These are phyloP conservation scores for Metarhizium rileyi DNA, from an alignment of 2,329 filamentous ascomycete genomes.

Conservation along the genomic window DNA sequence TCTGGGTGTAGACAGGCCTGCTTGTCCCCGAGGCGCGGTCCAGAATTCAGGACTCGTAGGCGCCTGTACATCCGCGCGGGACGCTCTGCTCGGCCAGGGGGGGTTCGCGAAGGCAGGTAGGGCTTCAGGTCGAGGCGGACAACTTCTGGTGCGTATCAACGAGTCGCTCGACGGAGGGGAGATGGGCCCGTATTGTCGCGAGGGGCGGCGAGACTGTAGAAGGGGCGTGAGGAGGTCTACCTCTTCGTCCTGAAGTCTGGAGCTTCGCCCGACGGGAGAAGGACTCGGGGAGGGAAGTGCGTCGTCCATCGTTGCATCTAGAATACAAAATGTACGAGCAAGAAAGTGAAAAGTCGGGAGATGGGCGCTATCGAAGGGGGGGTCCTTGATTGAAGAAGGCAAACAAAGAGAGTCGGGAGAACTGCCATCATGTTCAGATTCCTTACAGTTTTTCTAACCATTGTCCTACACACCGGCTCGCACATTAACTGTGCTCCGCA, in stretches of 20 bases:
- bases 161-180: neutral
- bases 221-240: neutral
- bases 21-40: neutral
- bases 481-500: neutral
- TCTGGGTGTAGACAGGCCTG: neutral
- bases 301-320: neutral
- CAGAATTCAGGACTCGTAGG: neutral
- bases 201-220: neutral
- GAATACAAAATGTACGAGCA: neutral
- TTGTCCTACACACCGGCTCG: neutral
- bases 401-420: neutral
- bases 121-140: neutral
- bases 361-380: neutral
- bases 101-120: neutral
- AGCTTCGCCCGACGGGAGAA: neutral
- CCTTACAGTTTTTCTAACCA: neutral
- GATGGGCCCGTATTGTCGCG: neutral
- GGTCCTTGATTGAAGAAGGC: too few relatives aligned
- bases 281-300: neutral
- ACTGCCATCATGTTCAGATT: neutral
- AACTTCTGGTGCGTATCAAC: neutral
- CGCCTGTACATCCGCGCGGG: neutral
- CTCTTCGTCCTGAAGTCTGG: neutral
- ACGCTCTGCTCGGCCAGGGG: neutral
- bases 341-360: too few relatives aligned